These are phyloP conservation scores for Penicillium turbatum DNA, from an alignment of 495 filamentous ascomycete genomes.

Conservation along the genomic window DNA sequence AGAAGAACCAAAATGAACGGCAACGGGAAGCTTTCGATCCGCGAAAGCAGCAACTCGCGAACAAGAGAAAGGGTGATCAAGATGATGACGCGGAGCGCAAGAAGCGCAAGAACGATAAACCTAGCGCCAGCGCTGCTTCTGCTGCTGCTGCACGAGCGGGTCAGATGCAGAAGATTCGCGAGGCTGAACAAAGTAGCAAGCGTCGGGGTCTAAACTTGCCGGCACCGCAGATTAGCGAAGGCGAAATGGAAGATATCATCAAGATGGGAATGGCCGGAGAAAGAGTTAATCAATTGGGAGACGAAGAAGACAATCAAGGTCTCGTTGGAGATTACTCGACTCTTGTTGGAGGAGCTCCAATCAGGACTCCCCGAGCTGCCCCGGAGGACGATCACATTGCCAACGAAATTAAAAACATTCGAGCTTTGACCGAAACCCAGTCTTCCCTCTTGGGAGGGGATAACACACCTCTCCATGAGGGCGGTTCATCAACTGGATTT, in stretches of 20 bases:
- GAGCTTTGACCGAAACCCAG: constrained; percentile 87
- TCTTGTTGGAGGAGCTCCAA: constrained; percentile 78
- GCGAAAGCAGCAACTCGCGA: constrained; percentile 90
- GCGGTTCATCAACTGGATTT: constrained; percentile 77
- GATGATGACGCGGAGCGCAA: constrained; percentile 80
- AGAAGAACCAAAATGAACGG: constrained; percentile 74
- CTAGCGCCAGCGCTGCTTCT: constrained; percentile 64
- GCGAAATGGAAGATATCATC: constrained; percentile 94
- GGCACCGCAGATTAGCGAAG: constrained; percentile 83
- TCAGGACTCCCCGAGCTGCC: constrained; percentile 84
- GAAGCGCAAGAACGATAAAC: constrained; percentile 81
- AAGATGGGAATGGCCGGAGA: constrained; percentile 98
- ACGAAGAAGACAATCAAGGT: constrained; percentile 82
- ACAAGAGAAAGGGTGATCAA: constrained; percentile 88
- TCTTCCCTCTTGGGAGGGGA: constrained; percentile 94
- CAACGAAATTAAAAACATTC: constrained; percentile 94
- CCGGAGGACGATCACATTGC: constrained; percentile 92
- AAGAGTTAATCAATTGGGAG: constrained; percentile 69
- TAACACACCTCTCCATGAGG: constrained; percentile 83
- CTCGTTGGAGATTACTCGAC: constrained; percentile 79
- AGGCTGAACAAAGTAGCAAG: constrained; percentile 96
- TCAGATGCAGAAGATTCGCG: constrained; percentile 91
- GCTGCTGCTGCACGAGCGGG: constrained; percentile 92
- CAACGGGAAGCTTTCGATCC: constrained; percentile 89
- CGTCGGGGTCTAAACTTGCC: constrained; percentile 75